phyloP scores from a whole-genome alignment of 305 asterid species.

The Fraxinus xanthoxyloides region DNA sequence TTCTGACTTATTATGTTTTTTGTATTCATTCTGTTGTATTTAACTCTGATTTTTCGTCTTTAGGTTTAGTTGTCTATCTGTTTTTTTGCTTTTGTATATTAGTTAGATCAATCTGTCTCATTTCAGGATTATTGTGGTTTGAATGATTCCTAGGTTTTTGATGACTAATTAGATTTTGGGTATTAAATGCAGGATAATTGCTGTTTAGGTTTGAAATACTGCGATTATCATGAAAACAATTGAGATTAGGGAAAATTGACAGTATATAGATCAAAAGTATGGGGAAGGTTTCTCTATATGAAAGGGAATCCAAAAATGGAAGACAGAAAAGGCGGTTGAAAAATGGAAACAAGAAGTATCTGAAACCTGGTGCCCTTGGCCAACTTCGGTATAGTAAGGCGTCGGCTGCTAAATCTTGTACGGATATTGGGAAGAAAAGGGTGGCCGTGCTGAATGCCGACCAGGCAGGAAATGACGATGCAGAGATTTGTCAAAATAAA shows the following conservation, averaged over 20 bases:
- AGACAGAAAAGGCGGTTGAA: constrained; percentile 51
- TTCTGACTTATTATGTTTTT: not conserved
- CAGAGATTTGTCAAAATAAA: constrained; percentile 26
- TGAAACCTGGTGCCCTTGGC: constrained; percentile 89
- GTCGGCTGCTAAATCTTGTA: constrained; percentile 64
- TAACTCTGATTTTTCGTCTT: constrained; percentile 15
- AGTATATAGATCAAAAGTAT: constrained; percentile 20
- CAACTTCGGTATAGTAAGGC: constrained; percentile 76
- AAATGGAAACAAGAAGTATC: constrained; percentile 51
- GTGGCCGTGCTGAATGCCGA: constrained; percentile 46
- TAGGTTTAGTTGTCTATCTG: not conserved
- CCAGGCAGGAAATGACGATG: constrained; percentile 25
- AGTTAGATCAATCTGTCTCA: not conserved
- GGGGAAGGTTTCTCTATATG: constrained; percentile 72
- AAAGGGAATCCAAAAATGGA: constrained; percentile 40
- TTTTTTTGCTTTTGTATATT: not conserved
- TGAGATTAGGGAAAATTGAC: constrained; percentile 5
- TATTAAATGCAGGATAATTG: not conserved
- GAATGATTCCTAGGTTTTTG: constrained; percentile 2
- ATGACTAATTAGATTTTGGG: not conserved
- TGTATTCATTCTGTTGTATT: not conserved
- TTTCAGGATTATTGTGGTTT: not conserved
- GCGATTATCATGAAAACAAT: not conserved
- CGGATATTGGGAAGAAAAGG: constrained; percentile 75
- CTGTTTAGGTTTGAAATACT: not conserved